Base-by-base conservation (phyloP, 108 stramenopile genomes). In the Bacterosira constricta region DNA sequence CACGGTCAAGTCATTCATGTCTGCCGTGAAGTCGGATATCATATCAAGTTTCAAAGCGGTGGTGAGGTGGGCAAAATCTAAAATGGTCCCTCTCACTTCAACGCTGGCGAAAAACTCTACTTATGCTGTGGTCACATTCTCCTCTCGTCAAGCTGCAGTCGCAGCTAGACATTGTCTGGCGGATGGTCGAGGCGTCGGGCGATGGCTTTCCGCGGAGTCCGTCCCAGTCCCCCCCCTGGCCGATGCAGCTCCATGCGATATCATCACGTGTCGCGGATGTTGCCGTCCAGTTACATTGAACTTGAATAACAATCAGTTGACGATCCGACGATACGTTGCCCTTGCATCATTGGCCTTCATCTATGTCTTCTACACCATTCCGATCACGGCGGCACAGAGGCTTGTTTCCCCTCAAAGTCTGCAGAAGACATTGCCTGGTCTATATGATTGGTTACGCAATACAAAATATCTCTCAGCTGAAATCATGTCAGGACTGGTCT, bases 121-220 rank as follows among this genome's bases (percentile, higher is more conserved):
- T 6, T 96, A 90, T 79, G 90, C 90, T 8, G 90, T 96, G 31
- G 90, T 96, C 1, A 96, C 94, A 3, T 96, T 96, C 52, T 90
- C 89, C 10, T 88, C 87, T 25, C 75, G 94, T 30, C 94, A 96
- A 65, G 94, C 94, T 30, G 91, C 94, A 4, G 87, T 90, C 37
- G 88, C 93, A 12, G 94, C 94, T 1, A 73, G 94, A 41, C 81
- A 92, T 53, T 91, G 90, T 63, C 62, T 90, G 27, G 80, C 84
- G 4, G 94, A 96, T 81, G 91, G 91, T 18, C 79, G 94, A 63
- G 94, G 90, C 25, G 69, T 72, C 21, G 71, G 77, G 20, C 70
- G 91, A 44, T 96, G 94, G 94, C 61, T 81, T 31, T 80, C 82
- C 8, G 61, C 83, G 0, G 55, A 76, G 17, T 72, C 75, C 11